Percentiles rank a stretch among this genome's conserved stretches.
Conservation (phyloP, 2,329 filamentous ascomycete genomes). For the Colletotrichum truncatum region DNA sequence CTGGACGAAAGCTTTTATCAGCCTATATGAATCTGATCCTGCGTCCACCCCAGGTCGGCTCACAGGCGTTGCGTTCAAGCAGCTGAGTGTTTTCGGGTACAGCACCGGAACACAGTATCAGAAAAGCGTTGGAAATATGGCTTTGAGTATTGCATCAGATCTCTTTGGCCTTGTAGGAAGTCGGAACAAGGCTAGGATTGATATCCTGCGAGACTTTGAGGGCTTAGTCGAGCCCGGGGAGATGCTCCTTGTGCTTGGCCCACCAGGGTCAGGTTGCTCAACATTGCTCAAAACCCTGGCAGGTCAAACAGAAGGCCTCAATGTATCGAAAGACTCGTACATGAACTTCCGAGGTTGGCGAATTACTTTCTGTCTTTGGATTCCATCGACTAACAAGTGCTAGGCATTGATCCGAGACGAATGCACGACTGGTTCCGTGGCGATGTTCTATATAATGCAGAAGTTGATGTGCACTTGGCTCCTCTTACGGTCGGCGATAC, state of each 20-base stretch:
- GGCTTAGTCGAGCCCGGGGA: slow-evolving; percentile 53
- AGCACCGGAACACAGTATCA: slow-evolving; percentile 36
- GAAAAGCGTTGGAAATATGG: slow-evolving; percentile 34
- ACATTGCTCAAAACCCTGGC: slow-evolving; percentile 70
- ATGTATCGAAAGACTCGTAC: slow-evolving; percentile 35
- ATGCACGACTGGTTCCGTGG: slow-evolving; percentile 52
- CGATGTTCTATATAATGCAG: slow-evolving; percentile 73
- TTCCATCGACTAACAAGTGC: neutral
- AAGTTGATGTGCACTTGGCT: slow-evolving; percentile 71
- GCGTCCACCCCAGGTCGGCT: slow-evolving; percentile 34
- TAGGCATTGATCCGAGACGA: slow-evolving; percentile 26
- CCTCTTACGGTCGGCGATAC: slow-evolving; percentile 69
- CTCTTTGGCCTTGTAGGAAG: slow-evolving; percentile 10
- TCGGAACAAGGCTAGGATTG: slow-evolving; percentile 28
- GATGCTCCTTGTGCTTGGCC: slow-evolving; percentile 68
- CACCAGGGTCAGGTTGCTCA: slow-evolving; percentile 67
- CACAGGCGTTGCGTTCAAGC: slow-evolving; percentile 38
- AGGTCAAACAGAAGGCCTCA: slow-evolving; percentile 34
- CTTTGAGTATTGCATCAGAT: slow-evolving; percentile 30
- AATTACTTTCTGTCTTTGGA: accelerated
- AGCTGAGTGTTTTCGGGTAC: slow-evolving; percentile 39
- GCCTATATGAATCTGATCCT: slow-evolving; percentile 36
- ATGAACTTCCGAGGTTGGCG: slow-evolving; percentile 31
- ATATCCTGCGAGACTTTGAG: slow-evolving; percentile 40
- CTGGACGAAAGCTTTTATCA: slow-evolving; percentile 39